A percentile compares a stretch with the other conserved stretches of the same genome.
Conservation (phyloP, 1,139 yeast genomes). For the Suhomyces bribrorum region DNA sequence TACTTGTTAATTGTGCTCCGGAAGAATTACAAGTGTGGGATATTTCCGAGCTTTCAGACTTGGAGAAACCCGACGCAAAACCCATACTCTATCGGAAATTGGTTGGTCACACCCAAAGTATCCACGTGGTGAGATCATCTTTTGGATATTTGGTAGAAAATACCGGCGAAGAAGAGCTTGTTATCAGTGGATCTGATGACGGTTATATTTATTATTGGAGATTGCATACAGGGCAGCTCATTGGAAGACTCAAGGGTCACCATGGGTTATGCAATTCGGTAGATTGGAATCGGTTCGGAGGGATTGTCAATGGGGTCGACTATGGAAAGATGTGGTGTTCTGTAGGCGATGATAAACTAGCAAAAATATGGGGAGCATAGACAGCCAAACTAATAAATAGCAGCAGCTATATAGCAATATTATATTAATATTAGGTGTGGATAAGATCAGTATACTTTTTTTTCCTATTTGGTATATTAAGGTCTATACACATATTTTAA, state of each 20-base stretch:
- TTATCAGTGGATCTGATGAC: constrained; percentile 83
- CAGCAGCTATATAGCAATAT: not conserved
- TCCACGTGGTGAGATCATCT: constrained; percentile 73
- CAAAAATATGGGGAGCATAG: constrained; percentile 60
- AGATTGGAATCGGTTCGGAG: constrained; percentile 60
- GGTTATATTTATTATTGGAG: constrained; percentile 83
- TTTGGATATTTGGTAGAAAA: constrained; percentile 56
- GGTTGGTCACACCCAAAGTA: constrained; percentile 70
- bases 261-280: constrained; percentile 69
- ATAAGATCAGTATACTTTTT: not conserved
- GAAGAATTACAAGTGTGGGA: constrained; percentile 85
- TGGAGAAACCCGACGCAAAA: constrained; percentile 13
- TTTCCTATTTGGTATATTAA: not conserved
- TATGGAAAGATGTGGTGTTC: constrained; percentile 68
- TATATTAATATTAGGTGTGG: not conserved
- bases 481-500: constrained; percentile 6
- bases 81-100: constrained; percentile 57
- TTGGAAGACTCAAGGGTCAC: constrained; percentile 65
- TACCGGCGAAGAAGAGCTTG: constrained; percentile 60
- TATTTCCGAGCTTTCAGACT: constrained; percentile 23
- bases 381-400: not conserved
- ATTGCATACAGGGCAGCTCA: constrained; percentile 66
- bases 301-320: constrained; percentile 24
- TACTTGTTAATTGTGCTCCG: constrained; percentile 68
- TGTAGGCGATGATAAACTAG: constrained; percentile 78